A percentile compares a stretch with the other conserved stretches of the same genome.
Evolutionary conservation across 768 basidiomycete genomes (phyloP).

Genomic region (Naganishia randhawae): DNA sequence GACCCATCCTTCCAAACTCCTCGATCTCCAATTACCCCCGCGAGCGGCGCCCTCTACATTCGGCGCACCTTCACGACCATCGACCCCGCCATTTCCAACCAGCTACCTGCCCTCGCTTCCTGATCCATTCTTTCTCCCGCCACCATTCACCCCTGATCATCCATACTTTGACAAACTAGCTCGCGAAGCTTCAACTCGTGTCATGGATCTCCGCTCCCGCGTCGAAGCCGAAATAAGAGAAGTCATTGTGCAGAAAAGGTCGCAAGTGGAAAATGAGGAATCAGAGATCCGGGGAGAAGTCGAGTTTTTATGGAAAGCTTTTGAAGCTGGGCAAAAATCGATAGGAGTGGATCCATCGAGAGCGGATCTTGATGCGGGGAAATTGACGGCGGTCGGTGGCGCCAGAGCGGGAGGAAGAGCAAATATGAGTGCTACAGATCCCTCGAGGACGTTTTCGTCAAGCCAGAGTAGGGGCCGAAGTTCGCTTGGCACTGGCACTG

Average conservation of each 20-base stretch:
- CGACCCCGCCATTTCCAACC: not conserved
- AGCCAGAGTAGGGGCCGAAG: not conserved
- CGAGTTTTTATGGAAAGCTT: constrained; percentile 45
- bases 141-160: constrained; percentile 48
- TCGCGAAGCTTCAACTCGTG: constrained; percentile 34
- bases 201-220: constrained; percentile 33
- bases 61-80: constrained; percentile 23
- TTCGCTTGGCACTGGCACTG: not conserved
- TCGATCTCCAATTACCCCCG: constrained; percentile 2
- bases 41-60: constrained; percentile 11
- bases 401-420: not conserved
- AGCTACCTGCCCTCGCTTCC: constrained; percentile 32
- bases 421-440: constrained; percentile 2
- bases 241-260: constrained; percentile 36
- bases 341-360: constrained; percentile 15
- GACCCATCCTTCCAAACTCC: not conserved
- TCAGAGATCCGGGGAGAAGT: constrained; percentile 43
- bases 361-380: not conserved
- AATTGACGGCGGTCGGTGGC: not conserved
- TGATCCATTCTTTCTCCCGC: constrained; percentile 51
- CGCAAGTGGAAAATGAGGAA: constrained; percentile 37
- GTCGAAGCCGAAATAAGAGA: constrained; percentile 40
- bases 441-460: constrained; percentile 16
- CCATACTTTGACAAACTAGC: constrained; percentile 42
- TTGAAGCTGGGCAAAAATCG: constrained; percentile 33